Evolutionary conservation across 805 yeast genomes (phyloP).

Genomic region (Lipomyces japonicus): DNA sequence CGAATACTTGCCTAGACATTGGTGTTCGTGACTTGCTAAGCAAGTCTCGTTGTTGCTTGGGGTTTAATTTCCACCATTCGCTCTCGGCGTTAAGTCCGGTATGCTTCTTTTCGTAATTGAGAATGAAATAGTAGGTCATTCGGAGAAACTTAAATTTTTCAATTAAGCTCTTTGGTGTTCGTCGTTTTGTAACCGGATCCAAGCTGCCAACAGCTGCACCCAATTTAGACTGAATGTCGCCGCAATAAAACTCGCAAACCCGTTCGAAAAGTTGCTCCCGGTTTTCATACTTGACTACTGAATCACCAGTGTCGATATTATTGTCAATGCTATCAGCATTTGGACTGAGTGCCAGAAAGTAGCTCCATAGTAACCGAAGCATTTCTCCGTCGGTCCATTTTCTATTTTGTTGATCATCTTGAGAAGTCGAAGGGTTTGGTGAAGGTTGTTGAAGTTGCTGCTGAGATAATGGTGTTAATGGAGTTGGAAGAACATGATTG

Average conservation of each 20-base stretch:
- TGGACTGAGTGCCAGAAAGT: slow-evolving; percentile 21
- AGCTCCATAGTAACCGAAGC: slow-evolving; percentile 14
- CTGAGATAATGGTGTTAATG: not conserved
- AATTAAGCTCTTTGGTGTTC: slow-evolving; percentile 24
- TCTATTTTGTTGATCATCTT: slow-evolving; percentile 21
- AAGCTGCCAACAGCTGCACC: not conserved
- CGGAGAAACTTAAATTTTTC: slow-evolving; percentile 27
- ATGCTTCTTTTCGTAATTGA: slow-evolving; percentile 21
- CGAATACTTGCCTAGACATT: slow-evolving; percentile 21
- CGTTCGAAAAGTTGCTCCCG: slow-evolving; percentile 23
- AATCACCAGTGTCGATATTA: slow-evolving; percentile 10
- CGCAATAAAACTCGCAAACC: slow-evolving; percentile 19
- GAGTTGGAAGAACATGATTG: not conserved
- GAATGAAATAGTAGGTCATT: slow-evolving; percentile 23
- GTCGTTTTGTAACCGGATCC: slow-evolving; percentile 9
- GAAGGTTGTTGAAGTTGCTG: not conserved
- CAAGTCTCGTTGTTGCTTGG: slow-evolving; percentile 24
- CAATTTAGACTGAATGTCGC: slow-evolving; percentile 4
- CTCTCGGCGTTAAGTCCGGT: slow-evolving; percentile 8
- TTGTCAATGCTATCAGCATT: not conserved
- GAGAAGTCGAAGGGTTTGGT: not conserved
- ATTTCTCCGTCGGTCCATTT: slow-evolving; percentile 25
- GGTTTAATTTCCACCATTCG: slow-evolving; percentile 18
- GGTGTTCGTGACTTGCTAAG: slow-evolving; percentile 26
- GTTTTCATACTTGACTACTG: slow-evolving; percentile 19